These are phyloP conservation scores for Casuarina cunninghamiana DNA, from an alignment of 306 rosid species.

Conservation along the genomic window DNA sequence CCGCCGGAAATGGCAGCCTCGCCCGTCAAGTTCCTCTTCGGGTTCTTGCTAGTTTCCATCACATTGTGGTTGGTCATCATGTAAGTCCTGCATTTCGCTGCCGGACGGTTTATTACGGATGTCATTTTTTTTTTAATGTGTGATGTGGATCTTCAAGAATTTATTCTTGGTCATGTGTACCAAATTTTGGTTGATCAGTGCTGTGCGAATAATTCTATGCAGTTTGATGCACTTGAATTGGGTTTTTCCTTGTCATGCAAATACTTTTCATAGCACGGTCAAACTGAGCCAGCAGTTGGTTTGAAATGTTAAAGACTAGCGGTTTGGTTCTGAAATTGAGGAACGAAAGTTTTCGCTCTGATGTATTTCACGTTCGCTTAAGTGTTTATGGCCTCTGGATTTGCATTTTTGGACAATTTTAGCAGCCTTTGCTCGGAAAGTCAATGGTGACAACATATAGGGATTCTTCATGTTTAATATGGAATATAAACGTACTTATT, in stretches of 20 bases:
- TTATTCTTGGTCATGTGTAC: not conserved
- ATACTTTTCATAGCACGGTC: not conserved
- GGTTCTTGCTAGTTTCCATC: conserved; percentile 70
- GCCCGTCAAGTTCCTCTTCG: conserved; percentile 80
- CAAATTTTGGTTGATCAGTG: conserved; percentile 11
- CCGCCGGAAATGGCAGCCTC: conserved; percentile 71
- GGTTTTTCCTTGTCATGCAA: not conserved
- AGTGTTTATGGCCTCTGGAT: not conserved
- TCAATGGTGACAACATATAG: not conserved
- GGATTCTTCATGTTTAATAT: not conserved
- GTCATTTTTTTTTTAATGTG: not conserved
- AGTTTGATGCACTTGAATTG: conserved; percentile 11
- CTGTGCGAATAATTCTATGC: not conserved
- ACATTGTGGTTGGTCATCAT: conserved; percentile 79
- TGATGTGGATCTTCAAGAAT: not conserved
- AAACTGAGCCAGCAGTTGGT: not conserved
- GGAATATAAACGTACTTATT: too few relatives aligned
- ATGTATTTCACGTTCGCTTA: not conserved
- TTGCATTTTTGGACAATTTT: not conserved
- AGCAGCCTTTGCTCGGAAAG: not conserved
- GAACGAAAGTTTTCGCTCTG: not conserved
- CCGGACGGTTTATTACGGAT: not conserved
- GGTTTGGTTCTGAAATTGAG: not conserved
- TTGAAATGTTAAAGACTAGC: conserved; percentile 10
- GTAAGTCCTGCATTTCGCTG: conserved; percentile 46